Evolutionary conservation across 2,329 filamentous ascomycete genomes (phyloP), one percentile per base, ranked within the genome.

Genomic region (Apiospora phragmitis): DNA sequence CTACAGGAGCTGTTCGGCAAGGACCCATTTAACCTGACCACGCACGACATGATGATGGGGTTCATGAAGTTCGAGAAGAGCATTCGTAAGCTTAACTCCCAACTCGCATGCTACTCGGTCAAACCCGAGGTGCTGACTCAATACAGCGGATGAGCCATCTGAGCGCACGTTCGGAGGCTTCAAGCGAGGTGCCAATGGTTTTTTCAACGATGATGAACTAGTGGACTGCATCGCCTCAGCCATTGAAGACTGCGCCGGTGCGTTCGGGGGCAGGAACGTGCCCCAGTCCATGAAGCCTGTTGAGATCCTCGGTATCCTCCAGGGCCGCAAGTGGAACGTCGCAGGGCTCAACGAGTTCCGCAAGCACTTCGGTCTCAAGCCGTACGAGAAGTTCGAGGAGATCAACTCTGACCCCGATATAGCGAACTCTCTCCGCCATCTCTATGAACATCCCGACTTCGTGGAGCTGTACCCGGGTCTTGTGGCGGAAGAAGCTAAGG

Each of bases 191-290:
- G 78, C 84, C 0, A 87, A 94, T 70, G 93, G 93, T 6, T 89
- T 82, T n/a, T 92, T 94, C 78, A 84, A 86, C 43, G 94, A 97
- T 70, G 91, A 94, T 69, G 92, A 93, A 4, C 88, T 97, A 0
- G 93, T 94, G 5, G 83, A 90, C 29, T 92, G 93, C 71, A 89
- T 95, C 55, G 92, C 95, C 75, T 93, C 96, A 77, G 88, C 88
- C 16, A 71, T 72, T n/a, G 71, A 72, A 47, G 71, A 72, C n/a
- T 67, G 65, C 7, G 71, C 71, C 2, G 69, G 70, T 43, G 69
- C 68, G 1, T 72, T 72, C n/a, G 71, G 71, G 21, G 71, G 69
- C 26, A 69, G 65, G 7, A 67, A 69, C 9, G 70, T 67, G 29
- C 71, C 71, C 5, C 67, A 62, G n/a, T 70, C 69, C 45, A 43